A percentile compares a stretch with the other conserved stretches of the same genome.
Evolutionary conservation across 2,329 filamentous ascomycete species (phyloP).

Genomic region (Balansia obtecta): DNA sequence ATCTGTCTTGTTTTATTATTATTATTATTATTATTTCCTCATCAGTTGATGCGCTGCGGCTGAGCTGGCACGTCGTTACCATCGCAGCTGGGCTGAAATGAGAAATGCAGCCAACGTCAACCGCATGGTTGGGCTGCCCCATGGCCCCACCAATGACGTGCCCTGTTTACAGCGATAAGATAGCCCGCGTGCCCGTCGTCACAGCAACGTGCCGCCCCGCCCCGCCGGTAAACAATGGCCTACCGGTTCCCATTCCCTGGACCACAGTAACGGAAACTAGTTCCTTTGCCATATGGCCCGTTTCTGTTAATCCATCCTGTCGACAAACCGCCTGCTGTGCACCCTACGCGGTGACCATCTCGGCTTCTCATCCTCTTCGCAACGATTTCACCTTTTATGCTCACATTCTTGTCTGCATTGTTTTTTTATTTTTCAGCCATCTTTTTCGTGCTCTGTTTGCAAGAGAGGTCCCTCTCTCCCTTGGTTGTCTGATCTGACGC

Average conservation of each 20-base stretch:
- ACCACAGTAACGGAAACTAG: not conserved
- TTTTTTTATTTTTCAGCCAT: not conserved
- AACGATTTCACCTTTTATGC: not conserved
- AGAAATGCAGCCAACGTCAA: too few relatives aligned
- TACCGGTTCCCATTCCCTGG: not conserved
- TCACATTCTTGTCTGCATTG: not conserved
- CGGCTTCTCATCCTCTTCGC: not conserved
- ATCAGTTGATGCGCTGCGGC: too few relatives aligned
- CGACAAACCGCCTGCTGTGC: not conserved
- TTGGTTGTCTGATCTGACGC: not conserved
- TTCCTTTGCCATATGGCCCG: constrained; percentile 1
- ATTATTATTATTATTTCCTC: too few relatives aligned
- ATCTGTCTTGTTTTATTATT: too few relatives aligned
- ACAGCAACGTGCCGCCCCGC: constrained; percentile 13
- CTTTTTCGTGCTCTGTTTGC: not conserved
- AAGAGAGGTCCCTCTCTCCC: too few relatives aligned
- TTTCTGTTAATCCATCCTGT: not conserved
- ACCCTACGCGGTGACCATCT: not conserved
- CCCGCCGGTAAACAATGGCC: constrained; percentile 14
- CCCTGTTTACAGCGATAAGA: constrained; percentile 4
- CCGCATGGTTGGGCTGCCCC: too few relatives aligned
- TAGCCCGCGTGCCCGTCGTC: constrained; percentile 13
- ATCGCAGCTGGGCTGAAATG: too few relatives aligned
- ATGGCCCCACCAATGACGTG: not conserved
- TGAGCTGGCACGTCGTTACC: too few relatives aligned